phyloP scores from a whole-genome alignment of 371 early-diverging fungal genomes.

The Circinella minor region DNA sequence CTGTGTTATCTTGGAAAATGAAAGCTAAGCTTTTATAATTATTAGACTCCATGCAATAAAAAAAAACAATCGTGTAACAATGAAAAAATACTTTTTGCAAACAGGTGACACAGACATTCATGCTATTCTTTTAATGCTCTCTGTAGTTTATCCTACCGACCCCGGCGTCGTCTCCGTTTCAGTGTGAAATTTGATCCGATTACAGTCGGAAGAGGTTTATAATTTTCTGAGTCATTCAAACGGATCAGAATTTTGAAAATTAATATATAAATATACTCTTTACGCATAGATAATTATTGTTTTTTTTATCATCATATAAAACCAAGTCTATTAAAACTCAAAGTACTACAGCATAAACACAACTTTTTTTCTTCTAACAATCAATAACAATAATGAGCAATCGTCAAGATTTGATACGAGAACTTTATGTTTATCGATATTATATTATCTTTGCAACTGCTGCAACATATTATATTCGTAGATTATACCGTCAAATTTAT shows the following conservation, averaged over 20 bases:
- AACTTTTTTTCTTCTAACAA: neutral
- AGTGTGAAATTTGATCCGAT: neutral
- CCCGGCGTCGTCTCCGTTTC: constrained; percentile 4
- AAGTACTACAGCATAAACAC: no score
- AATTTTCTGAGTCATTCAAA: neutral
- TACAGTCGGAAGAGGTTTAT: neutral
- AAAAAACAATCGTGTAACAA: no score
- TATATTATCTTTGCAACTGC: constrained; percentile 11
- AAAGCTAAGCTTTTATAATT: no score
- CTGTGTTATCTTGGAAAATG: no score
- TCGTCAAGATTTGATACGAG: neutral
- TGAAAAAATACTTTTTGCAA: no score
- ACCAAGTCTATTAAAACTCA: no score
- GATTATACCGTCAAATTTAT: neutral
- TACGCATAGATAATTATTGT: no score
- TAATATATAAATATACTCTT: neutral
- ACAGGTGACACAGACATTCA: no score
- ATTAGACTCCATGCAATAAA: no score
- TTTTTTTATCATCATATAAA: no score
- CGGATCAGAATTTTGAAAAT: neutral
- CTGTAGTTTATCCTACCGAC: no score
- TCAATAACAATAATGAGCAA: neutral
- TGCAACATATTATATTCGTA: neutral
- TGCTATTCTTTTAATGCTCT: no score
- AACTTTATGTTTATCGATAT: neutral